These are phyloP conservation scores for Zoysia japonica DNA, from an alignment of 176 grass and related monocot species.

Conservation along the genomic window DNA sequence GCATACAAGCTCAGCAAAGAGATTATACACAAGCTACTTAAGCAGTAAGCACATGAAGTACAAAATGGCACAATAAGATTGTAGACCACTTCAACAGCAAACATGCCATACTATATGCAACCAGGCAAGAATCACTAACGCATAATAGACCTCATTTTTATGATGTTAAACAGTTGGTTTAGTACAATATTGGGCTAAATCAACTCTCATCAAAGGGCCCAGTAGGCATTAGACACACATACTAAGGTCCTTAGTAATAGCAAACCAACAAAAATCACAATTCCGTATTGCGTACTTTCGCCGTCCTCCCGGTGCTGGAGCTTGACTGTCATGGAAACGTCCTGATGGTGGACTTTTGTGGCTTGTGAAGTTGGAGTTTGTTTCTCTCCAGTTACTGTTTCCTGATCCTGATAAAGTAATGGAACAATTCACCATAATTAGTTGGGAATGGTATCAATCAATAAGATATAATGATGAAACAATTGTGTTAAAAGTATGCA, in stretches of 20 bases:
- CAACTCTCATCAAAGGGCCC: background rate
- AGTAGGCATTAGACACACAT: background rate
- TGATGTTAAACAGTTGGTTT: background rate
- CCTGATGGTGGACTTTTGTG: conserved; percentile 32
- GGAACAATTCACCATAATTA: conserved; percentile 7
- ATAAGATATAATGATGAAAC: conserved; percentile 14
- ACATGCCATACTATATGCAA: conserved; percentile 17
- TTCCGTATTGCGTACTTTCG: conserved; percentile 50
- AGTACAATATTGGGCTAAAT: background rate
- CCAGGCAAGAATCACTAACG: background rate
- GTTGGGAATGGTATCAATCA: background rate
- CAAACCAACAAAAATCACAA: background rate
- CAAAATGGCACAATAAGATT: background rate
- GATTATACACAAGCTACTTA: conserved; percentile 4
- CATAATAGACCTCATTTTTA: background rate
- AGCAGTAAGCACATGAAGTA: background rate
- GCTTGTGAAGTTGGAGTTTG: conserved; percentile 35
- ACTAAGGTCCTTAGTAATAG: background rate
- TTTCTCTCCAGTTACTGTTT: conserved; percentile 50
- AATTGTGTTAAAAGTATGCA: conserved; percentile 3
- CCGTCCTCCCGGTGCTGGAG: conserved; percentile 34
- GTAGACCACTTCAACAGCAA: background rate
- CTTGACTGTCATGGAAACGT: conserved; percentile 17
- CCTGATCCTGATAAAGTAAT: conserved; percentile 51
- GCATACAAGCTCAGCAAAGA: background rate